phyloP scores from a whole-genome alignment of 495 filamentous ascomycete genomes.

The Aspergillus campestris region DNA sequence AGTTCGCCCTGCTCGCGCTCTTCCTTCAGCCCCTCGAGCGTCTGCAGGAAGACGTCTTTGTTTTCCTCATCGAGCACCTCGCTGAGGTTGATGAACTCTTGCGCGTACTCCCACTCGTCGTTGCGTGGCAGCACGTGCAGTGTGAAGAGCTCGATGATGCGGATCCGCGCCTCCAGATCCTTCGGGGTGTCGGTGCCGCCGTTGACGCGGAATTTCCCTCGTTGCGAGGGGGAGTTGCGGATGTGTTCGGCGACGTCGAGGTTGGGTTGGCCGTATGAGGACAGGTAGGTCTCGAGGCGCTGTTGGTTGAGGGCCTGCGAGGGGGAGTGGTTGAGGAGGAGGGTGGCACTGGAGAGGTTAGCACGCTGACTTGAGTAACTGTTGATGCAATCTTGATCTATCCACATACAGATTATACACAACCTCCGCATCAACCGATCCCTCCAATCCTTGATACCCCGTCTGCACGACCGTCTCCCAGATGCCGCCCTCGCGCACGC shows the following conservation, averaged over 20 bases:
- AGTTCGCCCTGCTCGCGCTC: slow-evolving; percentile 70
- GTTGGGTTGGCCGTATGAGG: slow-evolving; percentile 60
- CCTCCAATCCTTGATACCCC: slow-evolving; percentile 80
- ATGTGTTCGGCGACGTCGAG: slow-evolving; percentile 57
- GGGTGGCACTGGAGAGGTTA: slow-evolving; percentile 53
- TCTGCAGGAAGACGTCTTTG: slow-evolving; percentile 75
- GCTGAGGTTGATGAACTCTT: slow-evolving; percentile 76
- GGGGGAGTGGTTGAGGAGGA: slow-evolving; percentile 79
- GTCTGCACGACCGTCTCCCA: slow-evolving; percentile 87
- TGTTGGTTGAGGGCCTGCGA: slow-evolving; percentile 75
- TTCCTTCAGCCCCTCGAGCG: slow-evolving; percentile 47
- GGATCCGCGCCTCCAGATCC: slow-evolving; percentile 65
- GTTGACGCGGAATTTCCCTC: slow-evolving; percentile 25
- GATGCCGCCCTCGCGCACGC: slow-evolving; percentile 74
- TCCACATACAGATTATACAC: slow-evolving; percentile 77
- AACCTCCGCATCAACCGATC: slow-evolving; percentile 88
- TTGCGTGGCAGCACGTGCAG: slow-evolving; percentile 87
- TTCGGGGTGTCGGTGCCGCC: slow-evolving; percentile 68
- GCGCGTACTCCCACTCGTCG: slow-evolving; percentile 89
- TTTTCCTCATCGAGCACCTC: slow-evolving; percentile 87
- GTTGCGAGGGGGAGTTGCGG: slow-evolving; percentile 23
- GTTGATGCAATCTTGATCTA: not conserved
- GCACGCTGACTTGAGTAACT: slow-evolving; percentile 6
- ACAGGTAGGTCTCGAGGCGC: slow-evolving; percentile 83
- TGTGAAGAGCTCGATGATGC: slow-evolving; percentile 89